Evolutionary conservation across 106 monocot species (phyloP), one percentile per base, ranked within the genome.

Genomic region (Iris macrosiphon): DNA sequence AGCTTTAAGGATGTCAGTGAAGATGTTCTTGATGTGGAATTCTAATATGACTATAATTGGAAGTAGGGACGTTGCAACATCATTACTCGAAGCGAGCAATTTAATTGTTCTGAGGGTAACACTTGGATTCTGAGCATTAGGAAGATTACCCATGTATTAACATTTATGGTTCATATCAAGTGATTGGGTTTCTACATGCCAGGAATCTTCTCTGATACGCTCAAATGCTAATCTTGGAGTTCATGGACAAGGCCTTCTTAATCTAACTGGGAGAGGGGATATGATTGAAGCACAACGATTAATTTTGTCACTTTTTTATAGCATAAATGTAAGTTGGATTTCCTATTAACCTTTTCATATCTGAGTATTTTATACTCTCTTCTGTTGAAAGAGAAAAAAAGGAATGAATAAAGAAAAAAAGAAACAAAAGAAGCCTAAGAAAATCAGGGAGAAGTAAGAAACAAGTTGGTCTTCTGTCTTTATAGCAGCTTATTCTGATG

Each of bases 1-100:
- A 11, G 94, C 88, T 21, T 69, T 94, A 57, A 60, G 94, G 51
- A 95, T 95, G 94, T 89, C 85, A 43, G 81, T 89, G 39, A 95
- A 95, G 60, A 82, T 95, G 81, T 82, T 95, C 18, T 69, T 95
- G 65, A 95, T 95, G 94, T 95, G 89, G 94, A 95, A 95, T 69
- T 84, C 94, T 10, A 81, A 45, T 76, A 79, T 95, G 73, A 31
- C 65, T 38, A 85, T 94, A 68, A 65, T 89, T 82, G 88, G 94
- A 5, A 83, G 94, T 66, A 81, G 81, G 18, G 94, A 95, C 34
- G 84, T 94, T 55, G 69, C 77, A 63, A 89, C 89, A 25, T 89
- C 94, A 31, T 73, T 89, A 46, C 79, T 95, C 30, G 94, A 95
- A 61, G 85, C 94, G 18, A 95, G 89, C 69, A 89, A 95, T 77